These are phyloP conservation scores for Tephrocybe sp. DNA, from an alignment of 768 basidiomycete genomes.

Conservation along the genomic window DNA sequence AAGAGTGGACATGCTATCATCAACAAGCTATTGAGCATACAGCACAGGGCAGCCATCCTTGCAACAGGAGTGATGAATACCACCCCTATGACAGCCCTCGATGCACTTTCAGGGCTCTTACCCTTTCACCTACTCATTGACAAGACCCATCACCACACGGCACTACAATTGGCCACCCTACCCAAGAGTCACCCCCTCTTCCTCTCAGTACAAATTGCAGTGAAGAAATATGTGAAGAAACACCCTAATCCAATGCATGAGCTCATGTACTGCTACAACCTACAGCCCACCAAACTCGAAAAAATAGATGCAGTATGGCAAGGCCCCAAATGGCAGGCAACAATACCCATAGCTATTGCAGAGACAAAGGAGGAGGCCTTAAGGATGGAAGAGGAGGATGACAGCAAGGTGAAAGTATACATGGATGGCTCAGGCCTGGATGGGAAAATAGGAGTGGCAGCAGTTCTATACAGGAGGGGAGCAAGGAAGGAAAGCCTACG, in stretches of 20 bases:
- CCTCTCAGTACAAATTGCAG: slow-evolving; percentile 3
- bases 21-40: slow-evolving; percentile 8
- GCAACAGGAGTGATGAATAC: slow-evolving; percentile 17
- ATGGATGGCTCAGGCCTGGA: slow-evolving; percentile 18
- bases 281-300: slow-evolving; percentile 5
- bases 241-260: no score
- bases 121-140: slow-evolving; percentile 20
- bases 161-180: slow-evolving; percentile 19
- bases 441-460: slow-evolving; percentile 11
- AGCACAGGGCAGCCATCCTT: slow-evolving; percentile 8
- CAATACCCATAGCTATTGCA: slow-evolving; percentile 3
- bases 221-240: slow-evolving; percentile 1
- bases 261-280: slow-evolving; percentile 8
- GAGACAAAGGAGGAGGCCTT: slow-evolving; percentile 5
- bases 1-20: neutral
- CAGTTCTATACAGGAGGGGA: slow-evolving; percentile 12
- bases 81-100: slow-evolving; percentile 19
- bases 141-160: slow-evolving; percentile 14
- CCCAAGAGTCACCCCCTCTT: slow-evolving; percentile 22
- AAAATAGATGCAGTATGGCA: slow-evolving; percentile 5
- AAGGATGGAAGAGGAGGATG: slow-evolving; percentile 1
- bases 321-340: neutral
- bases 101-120: slow-evolving; percentile 20
- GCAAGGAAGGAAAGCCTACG: no score
- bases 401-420: slow-evolving; percentile 11